phyloP scores from a whole-genome alignment of 768 basidiomycete species.

The Termitomyces sp. region DNA sequence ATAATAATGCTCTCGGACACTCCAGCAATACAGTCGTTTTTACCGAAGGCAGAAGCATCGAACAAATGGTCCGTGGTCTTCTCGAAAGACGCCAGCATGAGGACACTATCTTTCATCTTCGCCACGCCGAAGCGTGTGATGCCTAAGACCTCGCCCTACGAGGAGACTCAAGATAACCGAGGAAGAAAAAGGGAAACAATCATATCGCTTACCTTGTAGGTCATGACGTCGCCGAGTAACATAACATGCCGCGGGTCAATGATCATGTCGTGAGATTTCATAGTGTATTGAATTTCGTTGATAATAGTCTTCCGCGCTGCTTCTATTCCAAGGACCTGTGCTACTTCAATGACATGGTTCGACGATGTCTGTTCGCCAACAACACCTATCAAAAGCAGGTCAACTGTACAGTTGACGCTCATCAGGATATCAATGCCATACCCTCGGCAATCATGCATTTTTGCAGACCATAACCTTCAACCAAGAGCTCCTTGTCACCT shows the following conservation, averaged over 20 bases:
- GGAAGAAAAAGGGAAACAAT: background rate
- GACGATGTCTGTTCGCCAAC: slow-evolving; percentile 89
- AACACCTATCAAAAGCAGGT: slow-evolving; percentile 53
- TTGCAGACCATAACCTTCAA: slow-evolving; percentile 95
- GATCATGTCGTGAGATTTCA: slow-evolving; percentile 96
- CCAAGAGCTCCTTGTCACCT: slow-evolving; percentile 86
- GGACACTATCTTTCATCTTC: slow-evolving; percentile 98
- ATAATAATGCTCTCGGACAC: slow-evolving; percentile 99
- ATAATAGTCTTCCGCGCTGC: slow-evolving; percentile 92
- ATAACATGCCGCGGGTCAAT: slow-evolving; percentile 99
- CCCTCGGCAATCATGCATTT: slow-evolving; percentile 98
- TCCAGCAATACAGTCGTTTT: slow-evolving; percentile 91
- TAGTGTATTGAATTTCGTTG: slow-evolving; percentile 95
- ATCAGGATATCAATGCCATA: slow-evolving; percentile 22
- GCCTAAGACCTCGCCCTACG: slow-evolving; percentile 91
- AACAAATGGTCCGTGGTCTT: slow-evolving; percentile 99
- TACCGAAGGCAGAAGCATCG: slow-evolving; percentile 94
- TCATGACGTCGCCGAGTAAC: slow-evolving; percentile 98
- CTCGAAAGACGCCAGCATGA: slow-evolving; percentile 99
- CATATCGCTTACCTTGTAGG: slow-evolving; percentile 68
- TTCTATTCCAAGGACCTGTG: slow-evolving; percentile 95
- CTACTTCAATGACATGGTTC: slow-evolving; percentile 96
- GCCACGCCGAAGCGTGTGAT: slow-evolving; percentile 99
- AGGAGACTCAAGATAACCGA: slow-evolving; percentile 1
- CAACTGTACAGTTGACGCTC: background rate